A percentile compares a stretch with the other conserved stretches of the same genome.
Evolutionary conservation across 495 filamentous ascomycete genomes (phyloP).

Genomic region (Polyplosphaeria fusca): DNA sequence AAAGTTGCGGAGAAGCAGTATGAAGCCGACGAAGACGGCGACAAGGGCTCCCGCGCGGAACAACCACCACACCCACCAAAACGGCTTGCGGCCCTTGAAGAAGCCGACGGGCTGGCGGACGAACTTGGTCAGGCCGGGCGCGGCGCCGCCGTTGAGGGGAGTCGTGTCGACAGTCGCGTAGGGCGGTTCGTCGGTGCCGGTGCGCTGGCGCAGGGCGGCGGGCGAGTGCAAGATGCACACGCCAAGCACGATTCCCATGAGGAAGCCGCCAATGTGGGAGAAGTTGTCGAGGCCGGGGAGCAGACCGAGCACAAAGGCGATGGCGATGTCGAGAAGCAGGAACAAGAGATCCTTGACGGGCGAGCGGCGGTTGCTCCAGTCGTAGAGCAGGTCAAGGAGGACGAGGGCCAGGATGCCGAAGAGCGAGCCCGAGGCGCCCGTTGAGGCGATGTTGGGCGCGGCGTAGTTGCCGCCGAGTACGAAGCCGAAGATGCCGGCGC

Average conservation of each 20-base stretch:
- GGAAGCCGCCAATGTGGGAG: conserved; percentile 91
- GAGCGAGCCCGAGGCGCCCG: conserved; percentile 81
- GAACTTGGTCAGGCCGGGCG: conserved; percentile 51
- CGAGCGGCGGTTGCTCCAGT: conserved; percentile 70
- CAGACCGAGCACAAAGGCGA: conserved; percentile 89
- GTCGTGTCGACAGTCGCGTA: conserved; percentile 56
- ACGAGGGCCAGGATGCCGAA: conserved; percentile 89
- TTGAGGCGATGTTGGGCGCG: conserved; percentile 71
- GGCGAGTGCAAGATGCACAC: conserved; percentile 86
- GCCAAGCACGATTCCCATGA: conserved; percentile 86
- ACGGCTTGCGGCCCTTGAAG: conserved; percentile 84
- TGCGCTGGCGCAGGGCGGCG: conserved; percentile 69
- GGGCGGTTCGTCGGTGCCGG: conserved; percentile 62
- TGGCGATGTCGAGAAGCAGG: conserved; percentile 76
- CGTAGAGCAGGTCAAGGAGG: conserved; percentile 87
- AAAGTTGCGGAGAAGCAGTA: conserved; percentile 83
- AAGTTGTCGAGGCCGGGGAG: conserved; percentile 96
- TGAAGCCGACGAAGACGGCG: conserved; percentile 73
- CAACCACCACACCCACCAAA: conserved; percentile 99
- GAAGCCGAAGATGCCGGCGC: conserved; percentile 92
- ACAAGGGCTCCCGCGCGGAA: conserved; percentile 77
- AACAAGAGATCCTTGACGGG: conserved; percentile 79
- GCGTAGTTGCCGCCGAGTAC: conserved; percentile 94
- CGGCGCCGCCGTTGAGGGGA: neutral
- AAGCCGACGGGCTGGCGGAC: conserved; percentile 70